A percentile compares a stretch with the other conserved stretches of the same genome.
Evolutionary conservation across 352 stramenopile genomes (phyloP).

Genomic region (Pythium rishiriense): DNA sequence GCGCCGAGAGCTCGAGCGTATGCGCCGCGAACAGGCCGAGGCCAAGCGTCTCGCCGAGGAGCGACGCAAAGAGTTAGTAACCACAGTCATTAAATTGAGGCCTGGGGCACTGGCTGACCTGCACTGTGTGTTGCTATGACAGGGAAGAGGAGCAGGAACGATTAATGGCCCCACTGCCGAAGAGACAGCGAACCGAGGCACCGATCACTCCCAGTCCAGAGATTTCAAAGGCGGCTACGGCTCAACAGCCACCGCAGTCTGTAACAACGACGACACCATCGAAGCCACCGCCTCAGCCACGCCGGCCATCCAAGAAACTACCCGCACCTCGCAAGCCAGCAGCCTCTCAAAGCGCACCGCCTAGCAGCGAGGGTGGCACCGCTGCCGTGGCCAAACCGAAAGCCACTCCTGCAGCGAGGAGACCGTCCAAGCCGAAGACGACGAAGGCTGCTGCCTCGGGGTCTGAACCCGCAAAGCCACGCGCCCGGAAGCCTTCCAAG

Average conservation of each 20-base stretch:
- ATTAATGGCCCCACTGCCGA: slow-evolving; percentile 11
- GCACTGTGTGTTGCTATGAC: background rate
- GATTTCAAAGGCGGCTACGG: background rate
- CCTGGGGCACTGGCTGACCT: too few species aligned
- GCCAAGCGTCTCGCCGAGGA: slow-evolving; percentile 36
- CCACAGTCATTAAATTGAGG: too few species aligned
- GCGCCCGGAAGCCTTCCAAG: slow-evolving; percentile 1
- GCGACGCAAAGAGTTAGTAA: slow-evolving; percentile 32
- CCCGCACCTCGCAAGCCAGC: slow-evolving; percentile 13
- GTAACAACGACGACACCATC: background rate
- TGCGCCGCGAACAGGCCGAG: slow-evolving; percentile 32
- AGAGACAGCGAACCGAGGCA: slow-evolving; percentile 22
- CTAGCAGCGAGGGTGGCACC: background rate
- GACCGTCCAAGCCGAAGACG: slow-evolving; percentile 13
- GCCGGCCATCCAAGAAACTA: slow-evolving; percentile 24
- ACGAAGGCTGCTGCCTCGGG: background rate
- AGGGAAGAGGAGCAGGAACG: slow-evolving; percentile 27
- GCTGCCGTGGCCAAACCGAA: slow-evolving; percentile 2
- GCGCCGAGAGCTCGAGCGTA: slow-evolving; percentile 36
- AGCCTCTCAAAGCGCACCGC: background rate
- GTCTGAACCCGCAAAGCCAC: slow-evolving; percentile 6
- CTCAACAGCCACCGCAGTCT: background rate
- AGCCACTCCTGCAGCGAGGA: background rate
- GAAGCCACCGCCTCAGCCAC: slow-evolving; percentile 4
- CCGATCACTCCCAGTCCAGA: background rate